phyloP scores from a whole-genome alignment of 2,329 filamentous ascomycete species.

The Cordyceps tenuipes region DNA sequence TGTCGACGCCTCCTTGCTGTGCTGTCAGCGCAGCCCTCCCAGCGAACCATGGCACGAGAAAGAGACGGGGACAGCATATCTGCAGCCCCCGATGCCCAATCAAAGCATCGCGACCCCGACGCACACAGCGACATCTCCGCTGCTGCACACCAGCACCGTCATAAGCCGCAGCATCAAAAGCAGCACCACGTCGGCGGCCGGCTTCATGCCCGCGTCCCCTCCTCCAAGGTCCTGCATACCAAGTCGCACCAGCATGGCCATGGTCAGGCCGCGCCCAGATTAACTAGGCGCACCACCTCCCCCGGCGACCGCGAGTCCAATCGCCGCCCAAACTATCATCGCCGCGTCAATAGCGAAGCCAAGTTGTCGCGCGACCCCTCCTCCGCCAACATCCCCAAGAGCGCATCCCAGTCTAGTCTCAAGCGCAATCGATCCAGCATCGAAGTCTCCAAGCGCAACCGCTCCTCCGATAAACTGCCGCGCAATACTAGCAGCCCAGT shows the following conservation, averaged over 20 bases:
- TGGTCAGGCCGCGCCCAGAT: conserved; percentile 11
- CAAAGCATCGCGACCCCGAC: conserved; percentile 38
- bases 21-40: conserved; percentile 12
- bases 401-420: conserved; percentile 44
- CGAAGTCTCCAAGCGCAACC: conserved; percentile 45
- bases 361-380: conserved; percentile 40
- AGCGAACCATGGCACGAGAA: conserved; percentile 33
- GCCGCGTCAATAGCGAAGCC: conserved; percentile 42
- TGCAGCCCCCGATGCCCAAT: conserved; percentile 38
- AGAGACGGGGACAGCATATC: conserved; percentile 40
- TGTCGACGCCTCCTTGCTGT: conserved; percentile 12
- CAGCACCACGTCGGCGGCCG: conserved; percentile 28
- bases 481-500: conserved; percentile 42
- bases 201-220: conserved; percentile 37
- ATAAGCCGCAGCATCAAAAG: conserved; percentile 27
- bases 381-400: conserved; percentile 41
- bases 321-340: conserved; percentile 28
- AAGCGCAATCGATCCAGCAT: conserved; percentile 54
- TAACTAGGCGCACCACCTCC: conserved; percentile 12
- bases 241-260: conserved; percentile 22
- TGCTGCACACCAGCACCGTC: conserved; percentile 19
- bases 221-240: conserved; percentile 34
- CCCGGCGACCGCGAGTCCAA: conserved; percentile 12
- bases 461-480: conserved; percentile 44
- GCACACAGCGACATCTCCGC: conserved; percentile 23